Conservation (phyloP, 164 flowering plant genomes). For the Cinnamomum chago region DNA sequence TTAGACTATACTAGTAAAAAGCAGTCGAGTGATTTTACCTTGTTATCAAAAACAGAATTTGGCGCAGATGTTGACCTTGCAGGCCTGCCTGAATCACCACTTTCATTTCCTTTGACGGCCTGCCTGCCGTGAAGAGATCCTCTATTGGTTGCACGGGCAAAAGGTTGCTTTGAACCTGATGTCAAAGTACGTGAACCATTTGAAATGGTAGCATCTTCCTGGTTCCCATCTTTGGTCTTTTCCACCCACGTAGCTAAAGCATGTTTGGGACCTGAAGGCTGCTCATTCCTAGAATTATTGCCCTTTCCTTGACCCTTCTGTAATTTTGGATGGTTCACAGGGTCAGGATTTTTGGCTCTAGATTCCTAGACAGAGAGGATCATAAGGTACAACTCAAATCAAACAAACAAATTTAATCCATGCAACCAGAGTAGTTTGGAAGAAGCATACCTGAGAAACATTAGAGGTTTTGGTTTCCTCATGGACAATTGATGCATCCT, state of each 20-base stretch:
- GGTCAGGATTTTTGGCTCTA: constrained; percentile 22
- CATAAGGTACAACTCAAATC: not conserved
- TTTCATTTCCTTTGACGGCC: constrained; percentile 21
- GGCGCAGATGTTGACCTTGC: constrained; percentile 20
- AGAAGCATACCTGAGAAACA: constrained; percentile 29
- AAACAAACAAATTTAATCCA: not conserved
- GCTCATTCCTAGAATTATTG: constrained; percentile 33
- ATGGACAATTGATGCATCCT: constrained; percentile 17
- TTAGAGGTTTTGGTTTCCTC: constrained; percentile 26
- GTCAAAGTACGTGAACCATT: constrained; percentile 38
- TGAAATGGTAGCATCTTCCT: constrained; percentile 26
- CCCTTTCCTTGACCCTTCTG: constrained; percentile 32
- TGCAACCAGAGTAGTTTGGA: not conserved
- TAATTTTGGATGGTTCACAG: constrained; percentile 22
- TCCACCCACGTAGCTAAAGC: constrained; percentile 24
- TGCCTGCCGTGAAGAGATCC: constrained; percentile 40
- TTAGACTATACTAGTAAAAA: constrained; percentile 1
- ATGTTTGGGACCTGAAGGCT: constrained; percentile 28
- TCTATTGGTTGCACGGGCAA: constrained; percentile 23
- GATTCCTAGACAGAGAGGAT: constrained; percentile 32
- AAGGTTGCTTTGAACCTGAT: constrained; percentile 34
- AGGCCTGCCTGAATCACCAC: constrained; percentile 14
- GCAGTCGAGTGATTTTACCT: constrained; percentile 15
- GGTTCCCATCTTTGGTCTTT: constrained; percentile 43
- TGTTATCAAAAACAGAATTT: constrained; percentile 9